Conservation (phyloP, 129 eudicot genomes). For the Flaveria bidentis region DNA sequence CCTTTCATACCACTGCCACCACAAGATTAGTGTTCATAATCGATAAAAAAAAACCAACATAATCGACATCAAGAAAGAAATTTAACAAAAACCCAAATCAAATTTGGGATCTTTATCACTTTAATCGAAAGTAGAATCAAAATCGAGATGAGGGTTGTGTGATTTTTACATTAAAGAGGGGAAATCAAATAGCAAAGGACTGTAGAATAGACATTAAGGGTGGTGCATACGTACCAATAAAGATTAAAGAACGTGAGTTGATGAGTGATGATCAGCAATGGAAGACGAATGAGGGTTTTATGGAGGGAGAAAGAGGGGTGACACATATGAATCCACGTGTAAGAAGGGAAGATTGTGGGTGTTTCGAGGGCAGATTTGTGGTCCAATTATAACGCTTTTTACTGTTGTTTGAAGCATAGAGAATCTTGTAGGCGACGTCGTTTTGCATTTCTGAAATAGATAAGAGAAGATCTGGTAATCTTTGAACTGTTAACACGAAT, state of each 20-base stretch:
- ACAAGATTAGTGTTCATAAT: neutral
- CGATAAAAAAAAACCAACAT: neutral
- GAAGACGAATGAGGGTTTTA: slow-evolving; percentile 4
- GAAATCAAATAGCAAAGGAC: too few relatives aligned
- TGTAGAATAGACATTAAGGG: too few relatives aligned
- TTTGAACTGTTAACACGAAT: too few relatives aligned
- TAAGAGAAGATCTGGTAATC: too few relatives aligned
- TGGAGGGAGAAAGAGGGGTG: slow-evolving; percentile 16
- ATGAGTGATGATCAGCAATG: neutral
- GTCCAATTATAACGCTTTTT: slow-evolving; percentile 20
- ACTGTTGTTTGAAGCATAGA: neutral
- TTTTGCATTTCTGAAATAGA: too few relatives aligned
- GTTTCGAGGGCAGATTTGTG: slow-evolving; percentile 4
- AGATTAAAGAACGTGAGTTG: neutral
- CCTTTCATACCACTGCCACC: slow-evolving; percentile 18
- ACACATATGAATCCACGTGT: slow-evolving; percentile 38
- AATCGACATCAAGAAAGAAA: neutral
- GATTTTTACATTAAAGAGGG: too few relatives aligned
- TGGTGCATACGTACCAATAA: neutral
- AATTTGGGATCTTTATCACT: neutral
- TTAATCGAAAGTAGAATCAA: too few relatives aligned
- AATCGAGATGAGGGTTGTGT: too few relatives aligned
- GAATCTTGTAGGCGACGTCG: neutral
- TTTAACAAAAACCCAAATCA: neutral
- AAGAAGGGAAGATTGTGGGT: slow-evolving; percentile 22